Evolutionary conservation across 2,329 filamentous ascomycete species (phyloP), one percentile per base, ranked within the genome.

Genomic region (Camptophora hylomeconis): DNA sequence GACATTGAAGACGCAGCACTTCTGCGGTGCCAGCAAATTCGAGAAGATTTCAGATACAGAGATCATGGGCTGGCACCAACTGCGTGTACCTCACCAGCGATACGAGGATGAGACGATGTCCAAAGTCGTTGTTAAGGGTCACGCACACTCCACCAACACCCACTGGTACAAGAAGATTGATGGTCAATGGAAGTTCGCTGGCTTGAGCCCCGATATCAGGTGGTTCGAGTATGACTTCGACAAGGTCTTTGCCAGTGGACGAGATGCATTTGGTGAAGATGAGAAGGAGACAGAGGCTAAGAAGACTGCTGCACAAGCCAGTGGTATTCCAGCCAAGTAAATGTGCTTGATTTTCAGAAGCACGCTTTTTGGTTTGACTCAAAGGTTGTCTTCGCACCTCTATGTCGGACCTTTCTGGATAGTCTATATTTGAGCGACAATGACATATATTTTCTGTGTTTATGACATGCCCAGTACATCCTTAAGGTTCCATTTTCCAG

Each of bases 1-100:
- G 18, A 60, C 67, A 12, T 57, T 77, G 33, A 68, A 66, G 51
- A 77, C 72, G 5, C 73, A 78, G 50, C 73, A 77, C 53, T 66
- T 76, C 44, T 65, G 76, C 42, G 42, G 42, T 20, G 42, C 34
- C 7, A 42, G 57, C 29, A 41, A 44, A 24, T 49, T 31, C 30
- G 40, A 46, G 29, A 43, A 38, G 23, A 33, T 42, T 10, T 39
- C 36, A 8, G 45, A 46, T 19, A 37, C 31, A 11, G 40, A 44
- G 22, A 44, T 49, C 36, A 40, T 42, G 18, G 45, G 42, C 13
- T 40, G 41, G 34, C 46, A 49, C 23, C 45, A 49, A 20, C 39
- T 49, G 27, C 43, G 71, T 22, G 70, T 72, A 18, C 68, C 70
- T 3, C 71, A 75, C 45, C 69, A 75, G 54, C 58, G 67, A 28